phyloP scores from a whole-genome alignment of 257 asterid genomes.

The Ehretia macrophylla region DNA sequence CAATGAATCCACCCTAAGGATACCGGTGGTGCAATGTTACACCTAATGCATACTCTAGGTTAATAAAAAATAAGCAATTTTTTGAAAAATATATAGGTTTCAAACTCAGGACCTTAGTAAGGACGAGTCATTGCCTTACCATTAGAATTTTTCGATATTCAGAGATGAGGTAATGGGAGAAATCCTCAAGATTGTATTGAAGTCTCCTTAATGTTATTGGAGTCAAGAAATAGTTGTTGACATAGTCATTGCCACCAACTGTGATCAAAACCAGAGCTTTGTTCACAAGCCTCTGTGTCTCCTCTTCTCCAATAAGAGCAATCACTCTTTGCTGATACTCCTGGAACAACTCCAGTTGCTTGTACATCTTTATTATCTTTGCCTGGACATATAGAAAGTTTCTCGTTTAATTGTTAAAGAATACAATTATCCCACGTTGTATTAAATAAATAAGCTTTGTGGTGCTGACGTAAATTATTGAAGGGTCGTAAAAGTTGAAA shows the following conservation, averaged over 20 bases:
- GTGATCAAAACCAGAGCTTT: constrained; percentile 58
- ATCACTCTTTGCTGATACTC: constrained; percentile 46
- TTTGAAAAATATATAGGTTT: too few relatives aligned
- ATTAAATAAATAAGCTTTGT: too few relatives aligned
- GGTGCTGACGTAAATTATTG: too few relatives aligned
- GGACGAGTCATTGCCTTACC: constrained; percentile 34
- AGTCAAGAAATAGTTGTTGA: constrained; percentile 65
- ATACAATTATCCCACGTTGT: too few relatives aligned
- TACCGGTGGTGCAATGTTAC: too few relatives aligned
- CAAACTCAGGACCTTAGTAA: too few relatives aligned
- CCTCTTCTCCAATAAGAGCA: constrained; percentile 43
- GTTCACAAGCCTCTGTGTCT: constrained; percentile 37
- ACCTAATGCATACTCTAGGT: too few relatives aligned
- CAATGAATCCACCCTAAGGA: too few relatives aligned
- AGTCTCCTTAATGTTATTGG: constrained; percentile 47
- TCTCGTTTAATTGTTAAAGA: too few relatives aligned
- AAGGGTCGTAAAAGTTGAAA: too few relatives aligned
- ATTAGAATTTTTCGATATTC: constrained; percentile 51
- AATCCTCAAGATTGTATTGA: constrained; percentile 42
- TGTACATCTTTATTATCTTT: constrained; percentile 42
- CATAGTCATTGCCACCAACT: constrained; percentile 78
- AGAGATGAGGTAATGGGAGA: constrained; percentile 39
- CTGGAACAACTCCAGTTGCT: constrained; percentile 39
- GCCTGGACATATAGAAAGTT: constrained; percentile 20
- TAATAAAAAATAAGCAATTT: too few relatives aligned